These are phyloP conservation scores for Lachancea nothofagi DNA, from an alignment of 805 yeast genomes.

Conservation along the genomic window DNA sequence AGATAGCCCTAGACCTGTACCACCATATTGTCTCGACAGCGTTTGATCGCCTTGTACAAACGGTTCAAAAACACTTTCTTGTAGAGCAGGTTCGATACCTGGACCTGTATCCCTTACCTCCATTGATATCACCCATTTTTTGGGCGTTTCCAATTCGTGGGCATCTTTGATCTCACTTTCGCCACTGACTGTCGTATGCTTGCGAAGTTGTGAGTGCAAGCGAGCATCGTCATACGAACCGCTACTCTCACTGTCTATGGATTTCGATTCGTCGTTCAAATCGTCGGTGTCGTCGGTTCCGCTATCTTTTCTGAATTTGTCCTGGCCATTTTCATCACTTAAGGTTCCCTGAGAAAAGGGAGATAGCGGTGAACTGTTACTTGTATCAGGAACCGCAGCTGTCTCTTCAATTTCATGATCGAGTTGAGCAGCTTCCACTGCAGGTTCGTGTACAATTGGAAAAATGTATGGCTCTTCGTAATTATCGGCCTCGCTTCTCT, in stretches of 20 bases:
- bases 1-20: slow-evolving; percentile 88
- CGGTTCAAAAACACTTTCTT: slow-evolving; percentile 86
- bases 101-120: slow-evolving; percentile 89
- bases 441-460: slow-evolving; percentile 14
- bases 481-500: slow-evolving; percentile 37
- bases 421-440: slow-evolving; percentile 13
- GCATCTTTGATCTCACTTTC: slow-evolving; percentile 13
- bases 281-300: slow-evolving; percentile 14
- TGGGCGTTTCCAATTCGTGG: slow-evolving; percentile 22
- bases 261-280: slow-evolving; percentile 9
- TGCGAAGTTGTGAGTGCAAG: slow-evolving; percentile 39
- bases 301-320: slow-evolving; percentile 12
- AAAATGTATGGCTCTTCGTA: slow-evolving; percentile 45
- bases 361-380: not conserved
- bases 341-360: not conserved
- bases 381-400: slow-evolving; percentile 15
- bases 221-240: slow-evolving; percentile 41
- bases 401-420: slow-evolving; percentile 8
- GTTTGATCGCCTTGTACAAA: slow-evolving; percentile 97
- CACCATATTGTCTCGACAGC: slow-evolving; percentile 84
- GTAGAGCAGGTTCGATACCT: slow-evolving; percentile 80
- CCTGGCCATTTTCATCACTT: slow-evolving; percentile 8
- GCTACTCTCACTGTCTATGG: slow-evolving; percentile 22
- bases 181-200: slow-evolving; percentile 14
- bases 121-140: slow-evolving; percentile 41